Percentiles rank a stretch among this genome's conserved stretches.
phyloP scores from a whole-genome alignment of 176 grass and related monocot genomes.

The Triticum monococcum region DNA sequence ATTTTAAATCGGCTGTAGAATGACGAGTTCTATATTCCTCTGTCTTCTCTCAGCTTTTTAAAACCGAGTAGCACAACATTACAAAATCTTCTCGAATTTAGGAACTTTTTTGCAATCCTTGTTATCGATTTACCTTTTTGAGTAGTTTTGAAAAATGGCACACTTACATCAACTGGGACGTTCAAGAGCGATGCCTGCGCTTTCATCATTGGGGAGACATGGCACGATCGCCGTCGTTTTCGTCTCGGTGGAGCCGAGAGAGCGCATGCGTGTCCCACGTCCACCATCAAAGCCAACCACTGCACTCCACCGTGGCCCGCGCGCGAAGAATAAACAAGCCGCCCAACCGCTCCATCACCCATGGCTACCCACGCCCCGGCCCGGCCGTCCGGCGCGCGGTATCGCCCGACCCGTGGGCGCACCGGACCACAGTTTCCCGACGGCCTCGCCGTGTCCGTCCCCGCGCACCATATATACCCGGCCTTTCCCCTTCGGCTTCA shows the following conservation, averaged over 20 bases:
- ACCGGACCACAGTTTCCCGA: background rate
- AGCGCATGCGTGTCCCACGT: background rate
- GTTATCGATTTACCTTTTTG: too few species aligned
- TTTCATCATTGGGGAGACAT: background rate
- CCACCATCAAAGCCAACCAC: background rate
- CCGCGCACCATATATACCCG: background rate
- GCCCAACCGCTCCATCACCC: background rate
- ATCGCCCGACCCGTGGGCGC: background rate
- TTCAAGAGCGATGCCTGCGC: background rate
- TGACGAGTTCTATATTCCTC: too few species aligned
- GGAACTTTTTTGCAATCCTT: too few species aligned
- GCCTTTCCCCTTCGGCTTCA: background rate
- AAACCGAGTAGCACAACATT: too few species aligned
- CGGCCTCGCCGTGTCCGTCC: background rate
- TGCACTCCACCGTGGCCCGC: background rate
- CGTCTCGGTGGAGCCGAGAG: background rate
- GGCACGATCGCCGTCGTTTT: background rate
- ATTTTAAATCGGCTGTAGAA: too few species aligned
- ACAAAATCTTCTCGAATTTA: too few species aligned
- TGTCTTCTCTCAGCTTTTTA: too few species aligned
- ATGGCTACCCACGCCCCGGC: background rate
- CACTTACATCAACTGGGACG: background rate
- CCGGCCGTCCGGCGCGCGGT: background rate
- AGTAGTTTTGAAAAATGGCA: background rate
- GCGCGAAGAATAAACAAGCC: background rate